These are phyloP conservation scores for Diaporthe citriasiana DNA, from an alignment of 2,329 filamentous ascomycete species.

Conservation along the genomic window DNA sequence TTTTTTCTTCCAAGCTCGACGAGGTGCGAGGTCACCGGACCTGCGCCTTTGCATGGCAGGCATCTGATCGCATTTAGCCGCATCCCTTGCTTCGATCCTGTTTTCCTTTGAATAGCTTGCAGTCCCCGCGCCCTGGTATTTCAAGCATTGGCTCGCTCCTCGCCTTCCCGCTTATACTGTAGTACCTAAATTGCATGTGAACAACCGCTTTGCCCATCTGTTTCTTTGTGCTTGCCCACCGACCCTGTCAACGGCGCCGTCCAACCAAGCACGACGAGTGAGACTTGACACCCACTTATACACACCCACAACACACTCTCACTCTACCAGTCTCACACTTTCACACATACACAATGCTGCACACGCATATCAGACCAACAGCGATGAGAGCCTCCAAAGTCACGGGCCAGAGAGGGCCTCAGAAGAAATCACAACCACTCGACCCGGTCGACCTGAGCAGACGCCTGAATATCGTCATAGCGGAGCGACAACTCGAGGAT, in stretches of 20 bases:
- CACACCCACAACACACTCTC: neutral
- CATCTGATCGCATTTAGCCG: constrained; percentile 35
- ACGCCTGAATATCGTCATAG: constrained; percentile 31
- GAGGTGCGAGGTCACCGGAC: constrained; percentile 32
- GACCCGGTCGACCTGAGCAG: constrained; percentile 27
- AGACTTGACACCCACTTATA: neutral
- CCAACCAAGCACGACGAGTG: constrained; percentile 17
- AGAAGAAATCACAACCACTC: constrained; percentile 2
- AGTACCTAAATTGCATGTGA: constrained; percentile 12
- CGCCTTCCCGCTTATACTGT: neutral
- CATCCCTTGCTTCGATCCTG: constrained; percentile 35
- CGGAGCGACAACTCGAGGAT: constrained; percentile 16
- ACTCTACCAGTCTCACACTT: neutral
- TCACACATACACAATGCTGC: constrained; percentile 7
- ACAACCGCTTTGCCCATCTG: neutral
- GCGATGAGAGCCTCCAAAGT: neutral
- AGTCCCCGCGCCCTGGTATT: constrained; percentile 1
- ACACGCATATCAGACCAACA: constrained; percentile 21
- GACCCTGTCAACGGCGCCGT: constrained; percentile 13
- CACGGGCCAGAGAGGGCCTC: neutral
- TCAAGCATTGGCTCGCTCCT: constrained; percentile 17
- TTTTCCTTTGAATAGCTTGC: constrained; percentile 31
- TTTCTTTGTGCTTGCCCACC: constrained; percentile 20
- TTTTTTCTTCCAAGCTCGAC: neutral
- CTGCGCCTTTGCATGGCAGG: constrained; percentile 27